Percentiles rank a stretch among this genome's conserved stretches.
Evolutionary conservation across 352 stramenopile genomes (phyloP).

Genomic region (Hyaloperonospora arabidopsidis): DNA sequence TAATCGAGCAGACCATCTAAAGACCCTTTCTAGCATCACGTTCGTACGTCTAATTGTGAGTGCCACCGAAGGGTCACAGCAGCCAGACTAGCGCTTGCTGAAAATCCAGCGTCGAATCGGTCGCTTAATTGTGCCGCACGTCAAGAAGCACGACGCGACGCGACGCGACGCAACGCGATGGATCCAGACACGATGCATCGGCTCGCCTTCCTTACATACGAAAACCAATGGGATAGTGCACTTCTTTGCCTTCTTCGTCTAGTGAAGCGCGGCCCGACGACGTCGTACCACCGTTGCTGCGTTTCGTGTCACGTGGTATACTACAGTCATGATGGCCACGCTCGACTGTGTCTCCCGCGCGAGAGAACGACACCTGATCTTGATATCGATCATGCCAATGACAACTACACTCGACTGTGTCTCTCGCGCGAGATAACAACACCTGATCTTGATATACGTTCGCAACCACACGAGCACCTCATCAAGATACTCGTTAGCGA

Average conservation of each 20-base stretch:
- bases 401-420: slow-evolving; percentile 14
- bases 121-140: slow-evolving; percentile 20
- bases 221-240: slow-evolving; percentile 10
- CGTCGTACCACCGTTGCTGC: slow-evolving; percentile 7
- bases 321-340: slow-evolving; percentile 4
- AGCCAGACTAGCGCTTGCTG: slow-evolving; percentile 16
- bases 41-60: not conserved
- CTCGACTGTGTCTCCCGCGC: slow-evolving; percentile 15
- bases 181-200: slow-evolving; percentile 6
- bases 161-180: too few relatives aligned
- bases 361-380: slow-evolving; percentile 24
- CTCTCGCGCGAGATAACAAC: slow-evolving; percentile 16
- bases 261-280: slow-evolving; percentile 16
- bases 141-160: slow-evolving; percentile 7
- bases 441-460: slow-evolving; percentile 11
- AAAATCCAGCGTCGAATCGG: slow-evolving; percentile 30
- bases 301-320: slow-evolving; percentile 20
- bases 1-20: not conserved
- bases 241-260: not conserved
- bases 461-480: not conserved
- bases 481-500: slow-evolving; percentile 12
- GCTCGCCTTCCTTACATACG: not conserved
- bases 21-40: not conserved
- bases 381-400: too few relatives aligned
- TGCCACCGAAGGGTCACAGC: slow-evolving; percentile 3